Conservation (phyloP, 768 basidiomycete genomes). For the Lactifluus hygrophoroides region DNA sequence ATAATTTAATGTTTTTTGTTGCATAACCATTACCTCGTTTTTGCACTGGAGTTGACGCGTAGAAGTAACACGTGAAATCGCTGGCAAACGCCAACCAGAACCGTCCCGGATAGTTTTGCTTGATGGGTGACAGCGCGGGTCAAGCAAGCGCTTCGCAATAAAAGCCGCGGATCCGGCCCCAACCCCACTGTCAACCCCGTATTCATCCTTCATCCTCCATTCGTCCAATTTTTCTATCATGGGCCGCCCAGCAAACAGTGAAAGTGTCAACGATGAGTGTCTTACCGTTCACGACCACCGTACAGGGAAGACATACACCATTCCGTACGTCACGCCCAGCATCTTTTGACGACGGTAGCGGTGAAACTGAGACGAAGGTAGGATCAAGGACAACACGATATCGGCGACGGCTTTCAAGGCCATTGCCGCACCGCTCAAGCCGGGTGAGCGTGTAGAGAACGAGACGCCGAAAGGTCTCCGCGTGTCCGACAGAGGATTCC, state of each 20-base stretch:
- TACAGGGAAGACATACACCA: slow-evolving; percentile 65
- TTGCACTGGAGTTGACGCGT: no score
- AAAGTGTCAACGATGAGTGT: slow-evolving; percentile 18
- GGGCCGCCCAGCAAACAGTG: slow-evolving; percentile 10
- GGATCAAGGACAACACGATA: slow-evolving; percentile 74
- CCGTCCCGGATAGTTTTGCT: no score
- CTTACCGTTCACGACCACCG: slow-evolving; percentile 77
- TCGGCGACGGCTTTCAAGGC: slow-evolving; percentile 75
- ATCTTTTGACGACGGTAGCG: neutral
- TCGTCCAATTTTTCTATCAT: neutral
- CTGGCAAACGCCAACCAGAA: neutral
- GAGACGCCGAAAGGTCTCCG: slow-evolving; percentile 77
- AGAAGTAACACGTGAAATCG: slow-evolving; percentile 12
- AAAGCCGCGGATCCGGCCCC: neutral
- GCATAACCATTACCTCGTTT: no score
- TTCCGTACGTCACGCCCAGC: slow-evolving; percentile 47
- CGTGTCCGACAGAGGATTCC: slow-evolving; percentile 69
- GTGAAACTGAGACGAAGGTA: neutral
- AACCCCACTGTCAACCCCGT: neutral
- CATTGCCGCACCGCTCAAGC: slow-evolving; percentile 49
- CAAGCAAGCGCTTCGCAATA: neutral
- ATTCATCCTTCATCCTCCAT: neutral
- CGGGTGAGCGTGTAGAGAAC: slow-evolving; percentile 67
- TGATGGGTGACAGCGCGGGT: no score
- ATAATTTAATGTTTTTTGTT: slow-evolving; percentile 5